Evolutionary conservation across 139 green algal species (phyloP), one percentile per base, ranked within the genome.

Genomic region (Penium margaritaceum): DNA sequence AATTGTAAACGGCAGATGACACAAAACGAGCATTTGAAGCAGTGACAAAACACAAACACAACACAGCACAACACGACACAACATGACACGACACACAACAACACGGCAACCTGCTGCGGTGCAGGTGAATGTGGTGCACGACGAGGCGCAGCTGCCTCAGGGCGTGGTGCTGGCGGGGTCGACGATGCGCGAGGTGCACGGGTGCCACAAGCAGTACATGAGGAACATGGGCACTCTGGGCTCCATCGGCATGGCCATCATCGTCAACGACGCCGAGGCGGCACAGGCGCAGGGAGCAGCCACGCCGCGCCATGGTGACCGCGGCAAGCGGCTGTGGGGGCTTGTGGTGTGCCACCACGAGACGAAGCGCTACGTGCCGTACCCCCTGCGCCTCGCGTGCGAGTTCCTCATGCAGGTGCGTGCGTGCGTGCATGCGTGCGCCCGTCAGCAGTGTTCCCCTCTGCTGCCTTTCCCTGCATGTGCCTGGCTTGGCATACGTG

Each of bases 131-230:
- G 68, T 76, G 68, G 19, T 60, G 35, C 62, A 58, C 30, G 33
- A 57, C 19, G 34, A 44, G 3, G 66, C 12, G 5, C 19, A 46
- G 29, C 24, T 69, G 17, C 29, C 70, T 14, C 35, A 75, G 37
- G 44, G 43, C 19, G 32, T 83, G n/a, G 57, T 30, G 41, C 46
- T 83, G 27, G 55, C 70, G 24, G 53, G 36, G 24, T 81, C 71
- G 21, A 76, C 37, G 32, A 15, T 80, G n/a, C 70, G 76, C 4
- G 74, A 47, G 5, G 67, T 74, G 32, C 60, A 71, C 36, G 39
- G 47, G 15, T 84, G 67, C 63, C 72, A 80, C 37, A 29, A 15
- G 0, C 38, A 83, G 54, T 83, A 81, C 73, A 77, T 81, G 63
- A 12, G 14, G 0, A 83, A 83, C 77, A 80, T 83, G 70, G 76